phyloP scores from a whole-genome alignment of 441 rosid genomes.

The Populus trichocarpa region DNA sequence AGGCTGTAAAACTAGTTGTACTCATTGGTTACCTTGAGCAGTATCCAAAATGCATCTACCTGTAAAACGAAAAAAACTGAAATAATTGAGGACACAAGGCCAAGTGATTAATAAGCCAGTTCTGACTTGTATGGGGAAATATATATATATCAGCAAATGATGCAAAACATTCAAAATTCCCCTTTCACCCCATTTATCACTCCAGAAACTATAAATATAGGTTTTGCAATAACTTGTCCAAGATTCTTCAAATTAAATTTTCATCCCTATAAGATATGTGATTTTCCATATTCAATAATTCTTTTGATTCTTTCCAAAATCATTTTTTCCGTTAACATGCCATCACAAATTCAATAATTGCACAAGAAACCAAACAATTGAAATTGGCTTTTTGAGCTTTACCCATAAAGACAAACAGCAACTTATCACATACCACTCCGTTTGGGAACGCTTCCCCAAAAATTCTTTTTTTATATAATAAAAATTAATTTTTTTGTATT shows the following conservation, averaged over 20 bases:
- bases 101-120: neutral
- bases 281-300: neutral
- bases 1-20: neutral
- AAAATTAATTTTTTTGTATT: no score
- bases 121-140: neutral
- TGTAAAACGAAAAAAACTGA: neutral
- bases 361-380: neutral
- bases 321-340: neutral
- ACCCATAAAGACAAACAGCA: neutral
- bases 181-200: neutral
- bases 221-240: neutral
- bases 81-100: neutral
- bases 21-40: constrained; percentile 7
- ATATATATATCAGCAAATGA: neutral
- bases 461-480: no score
- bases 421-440: neutral
- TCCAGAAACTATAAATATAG: neutral
- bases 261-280: neutral
- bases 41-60: constrained; percentile 3
- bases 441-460: no score
- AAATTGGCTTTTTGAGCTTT: neutral
- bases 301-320: neutral
- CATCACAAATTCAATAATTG: neutral
- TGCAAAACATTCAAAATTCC: neutral
- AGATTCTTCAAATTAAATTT: neutral